Percentiles rank a stretch among this genome's conserved stretches.
Evolutionary conservation across 371 early-diverging fungal genomes (phyloP).

Genomic region (Mucor lusitanicus): DNA sequence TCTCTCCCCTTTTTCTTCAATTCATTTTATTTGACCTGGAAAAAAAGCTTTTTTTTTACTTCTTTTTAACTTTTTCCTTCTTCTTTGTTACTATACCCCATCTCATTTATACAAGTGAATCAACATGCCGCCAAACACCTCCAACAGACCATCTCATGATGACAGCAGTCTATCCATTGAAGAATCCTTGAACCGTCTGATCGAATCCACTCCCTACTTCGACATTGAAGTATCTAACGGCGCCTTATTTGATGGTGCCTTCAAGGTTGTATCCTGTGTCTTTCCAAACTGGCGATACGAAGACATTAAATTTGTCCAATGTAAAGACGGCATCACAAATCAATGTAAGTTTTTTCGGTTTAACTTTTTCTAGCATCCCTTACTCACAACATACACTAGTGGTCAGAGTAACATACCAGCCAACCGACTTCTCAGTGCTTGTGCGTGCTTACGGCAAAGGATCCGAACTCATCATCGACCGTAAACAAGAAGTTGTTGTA

Average conservation of each 20-base stretch:
- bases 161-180: constrained; percentile 4
- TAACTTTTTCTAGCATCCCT: not conserved
- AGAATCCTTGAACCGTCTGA: constrained; percentile 30
- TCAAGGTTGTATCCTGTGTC: constrained; percentile 53
- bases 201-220: constrained; percentile 53
- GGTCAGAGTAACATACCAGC: constrained; percentile 72
- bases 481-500: constrained; percentile 87
- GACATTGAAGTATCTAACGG: constrained; percentile 55
- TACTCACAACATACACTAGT: constrained; percentile 43
- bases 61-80: not conserved
- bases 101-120: not conserved
- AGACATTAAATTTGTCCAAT: constrained; percentile 70
- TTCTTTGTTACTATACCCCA: constrained; percentile 3
- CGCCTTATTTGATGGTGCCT: constrained; percentile 69
- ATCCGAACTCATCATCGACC: constrained; percentile 86
- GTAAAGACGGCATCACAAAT: constrained; percentile 94
- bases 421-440: constrained; percentile 67
- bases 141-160: not conserved
- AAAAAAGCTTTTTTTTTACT: not conserved
- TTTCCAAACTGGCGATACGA: constrained; percentile 76
- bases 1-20: not conserved
- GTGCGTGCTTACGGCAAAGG: constrained; percentile 90
- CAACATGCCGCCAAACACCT: constrained; percentile 19
- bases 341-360: constrained; percentile 59
- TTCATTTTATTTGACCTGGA: not conserved